These are phyloP conservation scores for Fistulinella cinereoalba DNA, from an alignment of 1,284 basidiomycete genomes.

Conservation along the genomic window DNA sequence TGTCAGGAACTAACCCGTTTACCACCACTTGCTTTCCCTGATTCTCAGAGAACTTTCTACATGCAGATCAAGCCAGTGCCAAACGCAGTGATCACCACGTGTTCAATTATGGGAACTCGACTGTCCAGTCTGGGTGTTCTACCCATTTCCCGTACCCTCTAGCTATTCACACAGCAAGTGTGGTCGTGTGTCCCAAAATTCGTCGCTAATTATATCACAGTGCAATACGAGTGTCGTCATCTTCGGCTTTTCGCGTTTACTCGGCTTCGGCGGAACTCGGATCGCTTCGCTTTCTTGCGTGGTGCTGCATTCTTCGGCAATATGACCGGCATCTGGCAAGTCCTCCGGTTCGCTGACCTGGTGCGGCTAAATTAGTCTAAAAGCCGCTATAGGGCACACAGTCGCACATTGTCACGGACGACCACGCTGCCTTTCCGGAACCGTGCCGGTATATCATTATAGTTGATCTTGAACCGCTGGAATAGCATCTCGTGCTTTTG, in stretches of 20 bases:
- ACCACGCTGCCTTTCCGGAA: slow-evolving; percentile 88
- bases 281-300: background rate
- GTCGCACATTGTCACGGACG: slow-evolving; percentile 52
- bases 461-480: slow-evolving; percentile 82
- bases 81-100: no score
- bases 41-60: no score
- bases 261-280: slow-evolving; percentile 14
- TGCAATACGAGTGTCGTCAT: slow-evolving; percentile 60
- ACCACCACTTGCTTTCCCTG: no score
- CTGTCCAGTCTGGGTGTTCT: no score
- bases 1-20: no score
- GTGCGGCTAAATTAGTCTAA: no score
- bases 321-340: background rate
- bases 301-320: background rate
- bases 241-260: slow-evolving; percentile 36
- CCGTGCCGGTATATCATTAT: slow-evolving; percentile 72
- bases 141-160: no score
- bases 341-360: background rate
- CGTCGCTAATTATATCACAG: slow-evolving; percentile 80
- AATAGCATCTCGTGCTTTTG: slow-evolving; percentile 93
- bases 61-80: no score
- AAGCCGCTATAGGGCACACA: background rate
- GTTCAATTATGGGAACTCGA: no score
- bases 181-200: slow-evolving; percentile 68
- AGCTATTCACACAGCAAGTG: slow-evolving; percentile 38